Conservation (phyloP, 2,329 filamentous ascomycete genomes). For the Sporothrix brasiliensis region DNA sequence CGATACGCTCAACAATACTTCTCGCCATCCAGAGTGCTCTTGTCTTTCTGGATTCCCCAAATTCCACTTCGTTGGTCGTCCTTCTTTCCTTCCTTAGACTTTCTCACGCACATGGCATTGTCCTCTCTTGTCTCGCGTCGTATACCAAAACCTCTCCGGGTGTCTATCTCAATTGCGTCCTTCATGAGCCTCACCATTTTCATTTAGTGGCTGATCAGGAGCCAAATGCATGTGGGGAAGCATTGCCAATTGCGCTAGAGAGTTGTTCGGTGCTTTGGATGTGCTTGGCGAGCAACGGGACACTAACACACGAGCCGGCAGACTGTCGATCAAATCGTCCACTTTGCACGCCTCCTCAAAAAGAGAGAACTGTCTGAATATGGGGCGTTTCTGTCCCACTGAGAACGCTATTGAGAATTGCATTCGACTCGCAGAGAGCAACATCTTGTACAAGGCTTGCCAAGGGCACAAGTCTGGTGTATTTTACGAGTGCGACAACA, state of each 20-base stretch:
- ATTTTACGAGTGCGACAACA: background rate
- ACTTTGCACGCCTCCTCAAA: background rate
- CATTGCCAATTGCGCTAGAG: constrained; percentile 2
- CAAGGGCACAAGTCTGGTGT: background rate
- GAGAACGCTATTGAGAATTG: constrained; percentile 6
- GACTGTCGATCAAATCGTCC: constrained; percentile 3
- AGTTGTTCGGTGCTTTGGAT: constrained; percentile 2
- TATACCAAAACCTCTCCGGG: no score
- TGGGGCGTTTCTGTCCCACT: background rate
- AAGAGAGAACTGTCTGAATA: no score
- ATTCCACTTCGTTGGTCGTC: background rate
- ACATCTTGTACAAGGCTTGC: background rate
- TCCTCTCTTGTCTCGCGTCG: background rate
- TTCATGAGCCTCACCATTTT: constrained; percentile 4
- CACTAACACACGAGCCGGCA: background rate
- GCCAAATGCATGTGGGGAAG: constrained; percentile 1
- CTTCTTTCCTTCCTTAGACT: no score
- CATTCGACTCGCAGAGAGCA: background rate
- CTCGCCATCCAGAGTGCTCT: background rate
- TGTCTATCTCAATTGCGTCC: background rate
- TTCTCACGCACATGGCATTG: no score
- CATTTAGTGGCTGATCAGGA: constrained; percentile 17
- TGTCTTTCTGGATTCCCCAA: background rate
- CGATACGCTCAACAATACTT: background rate
- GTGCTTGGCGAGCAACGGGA: constrained; percentile 10